Evolutionary conservation across 176 grass and related monocot genomes (phyloP).

Genomic region (Thinopyrum elongatum): DNA sequence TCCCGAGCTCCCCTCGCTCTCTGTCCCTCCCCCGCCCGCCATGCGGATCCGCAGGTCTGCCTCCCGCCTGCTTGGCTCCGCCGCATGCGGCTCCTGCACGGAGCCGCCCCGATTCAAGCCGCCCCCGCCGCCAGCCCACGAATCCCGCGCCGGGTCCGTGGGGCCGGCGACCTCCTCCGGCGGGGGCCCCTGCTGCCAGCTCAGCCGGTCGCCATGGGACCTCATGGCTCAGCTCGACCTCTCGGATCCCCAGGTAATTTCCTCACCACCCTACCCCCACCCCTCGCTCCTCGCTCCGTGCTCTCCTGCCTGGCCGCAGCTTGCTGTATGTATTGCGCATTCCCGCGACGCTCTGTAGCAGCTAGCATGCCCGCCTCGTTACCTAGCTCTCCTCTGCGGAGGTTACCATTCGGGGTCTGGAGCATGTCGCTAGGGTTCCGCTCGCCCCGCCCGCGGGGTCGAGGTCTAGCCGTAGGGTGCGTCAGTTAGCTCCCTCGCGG

Average conservation of each 20-base stretch:
- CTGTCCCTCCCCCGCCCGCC: not conserved
- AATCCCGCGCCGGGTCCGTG: not conserved
- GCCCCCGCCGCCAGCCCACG: not conserved
- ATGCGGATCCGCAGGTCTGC: slow-evolving; percentile 53
- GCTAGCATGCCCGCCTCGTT: not conserved
- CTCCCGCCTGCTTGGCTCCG: slow-evolving; percentile 30
- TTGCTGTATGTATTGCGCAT: not conserved
- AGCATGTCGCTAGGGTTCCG: not conserved
- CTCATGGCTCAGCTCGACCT: slow-evolving; percentile 24
- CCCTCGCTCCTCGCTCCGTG: not conserved
- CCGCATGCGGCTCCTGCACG: not conserved
- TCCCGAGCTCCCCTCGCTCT: not conserved
- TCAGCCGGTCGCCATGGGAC: slow-evolving; percentile 42
- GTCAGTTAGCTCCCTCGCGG: not conserved
- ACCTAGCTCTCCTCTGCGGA: not conserved
- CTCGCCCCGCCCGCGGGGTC: not conserved
- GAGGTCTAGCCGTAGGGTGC: not conserved
- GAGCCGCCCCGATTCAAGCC: not conserved
- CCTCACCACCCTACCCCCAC: not conserved
- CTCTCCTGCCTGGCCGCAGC: not conserved
- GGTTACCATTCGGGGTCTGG: not conserved
- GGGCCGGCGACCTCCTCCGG: not conserved
- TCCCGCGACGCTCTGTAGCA: not conserved
- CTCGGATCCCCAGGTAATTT: slow-evolving; percentile 32
- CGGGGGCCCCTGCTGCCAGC: slow-evolving; percentile 4